These are phyloP conservation scores for Rhodotorula sp. DNA, from an alignment of 1,284 basidiomycete genomes.

Conservation along the genomic window DNA sequence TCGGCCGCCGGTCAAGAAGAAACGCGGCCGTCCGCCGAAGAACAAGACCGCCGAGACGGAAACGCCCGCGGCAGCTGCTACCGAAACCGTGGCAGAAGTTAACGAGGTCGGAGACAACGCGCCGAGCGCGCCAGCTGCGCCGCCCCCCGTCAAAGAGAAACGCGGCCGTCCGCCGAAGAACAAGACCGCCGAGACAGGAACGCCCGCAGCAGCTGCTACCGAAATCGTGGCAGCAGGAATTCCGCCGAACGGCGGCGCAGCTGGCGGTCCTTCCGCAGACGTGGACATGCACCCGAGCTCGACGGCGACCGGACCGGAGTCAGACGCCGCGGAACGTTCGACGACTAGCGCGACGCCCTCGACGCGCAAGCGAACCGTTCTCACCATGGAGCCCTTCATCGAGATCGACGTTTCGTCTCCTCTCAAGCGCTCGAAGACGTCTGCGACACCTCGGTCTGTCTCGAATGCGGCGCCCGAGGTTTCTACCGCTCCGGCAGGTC, in stretches of 20 bases:
- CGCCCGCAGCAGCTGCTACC: background rate
- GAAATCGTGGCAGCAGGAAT: background rate
- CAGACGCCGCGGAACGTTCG: background rate
- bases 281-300: no score
- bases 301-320: background rate
- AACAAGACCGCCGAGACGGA: background rate
- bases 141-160: background rate
- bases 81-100: background rate
- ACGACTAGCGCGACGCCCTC: background rate
- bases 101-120: background rate
- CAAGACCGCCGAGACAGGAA: background rate
- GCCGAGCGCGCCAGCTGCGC: background rate
- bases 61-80: background rate
- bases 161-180: slow-evolving; percentile 9
- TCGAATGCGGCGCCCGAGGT: no score
- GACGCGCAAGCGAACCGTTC: background rate
- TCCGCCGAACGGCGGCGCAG: background rate
- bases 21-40: slow-evolving; percentile 6
- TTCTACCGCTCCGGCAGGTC: no score
- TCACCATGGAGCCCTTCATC: slow-evolving; percentile 2
- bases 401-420: slow-evolving; percentile 5
- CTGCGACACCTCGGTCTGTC: no score
- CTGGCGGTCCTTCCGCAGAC: no score
- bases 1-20: background rate
- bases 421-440: background rate